Evolutionary conservation across 495 filamentous ascomycete species (phyloP).

Genomic region (Penicillium longicatenatum): DNA sequence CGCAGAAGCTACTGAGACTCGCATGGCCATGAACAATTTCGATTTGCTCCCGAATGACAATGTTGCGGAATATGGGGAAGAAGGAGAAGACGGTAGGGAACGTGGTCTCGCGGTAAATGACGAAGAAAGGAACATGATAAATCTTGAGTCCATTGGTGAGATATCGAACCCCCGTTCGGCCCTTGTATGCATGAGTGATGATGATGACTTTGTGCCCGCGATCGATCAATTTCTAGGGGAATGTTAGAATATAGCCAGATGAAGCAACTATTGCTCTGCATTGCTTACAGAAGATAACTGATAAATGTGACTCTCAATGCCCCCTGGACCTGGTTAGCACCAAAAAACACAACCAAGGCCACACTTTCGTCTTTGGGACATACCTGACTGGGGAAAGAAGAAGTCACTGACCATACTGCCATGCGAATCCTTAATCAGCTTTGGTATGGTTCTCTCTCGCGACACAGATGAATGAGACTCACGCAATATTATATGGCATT

Average conservation of each 20-base stretch:
- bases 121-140: conserved; percentile 93
- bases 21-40: conserved; percentile 97
- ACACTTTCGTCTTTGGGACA: conserved; percentile 1
- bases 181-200: conserved; percentile 94
- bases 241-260: conserved; percentile 17
- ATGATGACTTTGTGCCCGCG: conserved; percentile 97
- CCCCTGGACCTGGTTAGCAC: conserved; percentile 53
- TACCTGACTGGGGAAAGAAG: conserved; percentile 95
- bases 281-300: conserved; percentile 74
- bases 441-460: background rate
- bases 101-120: conserved; percentile 93
- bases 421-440: conserved; percentile 9
- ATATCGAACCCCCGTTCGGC: conserved; percentile 90
- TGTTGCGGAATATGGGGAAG: conserved; percentile 95
- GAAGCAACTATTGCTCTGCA: background rate
- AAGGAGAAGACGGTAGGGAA: conserved; percentile 98
- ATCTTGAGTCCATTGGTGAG: conserved; percentile 98
- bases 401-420: conserved; percentile 94
- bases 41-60: conserved; percentile 88
- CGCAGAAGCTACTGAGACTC: conserved; percentile 86
- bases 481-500: conserved; percentile 78
- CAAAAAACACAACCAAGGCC: background rate
- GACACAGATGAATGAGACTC: conserved; percentile 30
- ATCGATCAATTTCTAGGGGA: conserved; percentile 77
- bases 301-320: conserved; percentile 97